Base-by-base conservation (phyloP, 352 stramenopile genomes). In the Phytophthora rubi region DNA sequence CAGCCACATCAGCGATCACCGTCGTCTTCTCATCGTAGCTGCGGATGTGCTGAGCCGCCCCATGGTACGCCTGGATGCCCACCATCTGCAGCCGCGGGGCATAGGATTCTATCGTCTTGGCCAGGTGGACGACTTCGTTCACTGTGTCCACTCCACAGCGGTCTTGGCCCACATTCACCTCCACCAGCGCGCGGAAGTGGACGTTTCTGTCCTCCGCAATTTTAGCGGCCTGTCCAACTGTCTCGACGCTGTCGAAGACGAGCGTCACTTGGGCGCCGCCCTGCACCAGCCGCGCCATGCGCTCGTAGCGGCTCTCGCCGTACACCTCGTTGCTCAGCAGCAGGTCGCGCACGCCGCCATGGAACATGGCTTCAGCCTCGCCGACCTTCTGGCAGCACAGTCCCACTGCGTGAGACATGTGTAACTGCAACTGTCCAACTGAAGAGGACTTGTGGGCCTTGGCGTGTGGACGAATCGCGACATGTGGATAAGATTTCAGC, bases 31-130 rank as follows among this genome's bases (percentile, higher is more conserved):
- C 81, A 4, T 54, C 66, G 32, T 82, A 79, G 37, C 51, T 76
- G n/a, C 85, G 82, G 57, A 93, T 89, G 65, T 94, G 85, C 74
- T 93, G 87, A 55, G 80, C 81, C 13, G 78, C 75, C 13, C 87
- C 87, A 59, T 94, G 87, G 58, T 94, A 94, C 49, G 80, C 80
- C 59, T 94, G 85, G 64, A 92, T 85, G 15, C 87, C 87, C 2
- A 68, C 57, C 26, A 93, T 73, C 28, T 70, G 39, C 6, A 94
- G 59, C 2, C 65, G 23, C 13, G 53, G 33, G 7, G 65, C n/a
- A 9, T 30, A 71, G 2, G 16, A 30, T 0, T 76, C 26, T 55
- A 92, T 85, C 9, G 61, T 51, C 6, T 70, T 55, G 1, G 81
- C 86, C 21, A 94, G 71, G 2, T 53, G 48, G 1, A 91, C 56